A percentile compares a stretch with the other conserved stretches of the same genome.
These are phyloP conservation scores for Phytophthora syringae DNA, from an alignment of 352 stramenopile genomes.

Conservation along the genomic window DNA sequence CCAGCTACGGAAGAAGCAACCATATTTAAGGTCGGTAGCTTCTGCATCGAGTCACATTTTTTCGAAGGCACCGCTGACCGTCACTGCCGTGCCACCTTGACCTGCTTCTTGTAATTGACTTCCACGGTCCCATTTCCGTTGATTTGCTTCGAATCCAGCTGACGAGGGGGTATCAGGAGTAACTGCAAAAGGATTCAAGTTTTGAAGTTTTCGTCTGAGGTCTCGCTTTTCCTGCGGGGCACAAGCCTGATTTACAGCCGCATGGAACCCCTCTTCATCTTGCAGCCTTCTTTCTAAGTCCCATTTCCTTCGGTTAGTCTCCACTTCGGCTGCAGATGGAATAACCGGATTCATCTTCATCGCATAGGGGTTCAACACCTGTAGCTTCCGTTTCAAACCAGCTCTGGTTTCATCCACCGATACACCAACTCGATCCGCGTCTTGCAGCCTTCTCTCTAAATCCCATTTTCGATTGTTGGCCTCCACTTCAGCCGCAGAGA, in stretches of 20 bases:
- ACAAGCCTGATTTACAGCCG: neutral
- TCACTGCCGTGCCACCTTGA: neutral
- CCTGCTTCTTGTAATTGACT: constrained; percentile 29
- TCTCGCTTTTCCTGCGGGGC: neutral
- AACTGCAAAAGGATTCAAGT: constrained; percentile 20
- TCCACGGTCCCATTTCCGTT: constrained; percentile 36
- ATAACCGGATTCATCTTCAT: constrained; percentile 16
- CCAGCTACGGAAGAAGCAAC: constrained; percentile 6
- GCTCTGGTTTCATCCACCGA: neutral
- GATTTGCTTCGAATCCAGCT: constrained; percentile 19
- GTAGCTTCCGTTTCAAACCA: constrained; percentile 21
- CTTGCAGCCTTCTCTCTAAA: constrained; percentile 28
- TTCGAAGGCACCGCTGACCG: neutral
- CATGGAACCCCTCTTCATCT: constrained; percentile 7
- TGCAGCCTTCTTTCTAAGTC: constrained; percentile 26
- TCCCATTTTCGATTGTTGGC: constrained; percentile 33
- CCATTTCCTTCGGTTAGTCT: constrained; percentile 33
- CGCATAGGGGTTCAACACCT: constrained; percentile 21
- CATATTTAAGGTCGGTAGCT: constrained; percentile 12
- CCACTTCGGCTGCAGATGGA: constrained; percentile 23
- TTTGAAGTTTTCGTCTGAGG: constrained; percentile 19
- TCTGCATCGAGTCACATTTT: constrained; percentile 5
- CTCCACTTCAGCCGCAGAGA: constrained; percentile 26
- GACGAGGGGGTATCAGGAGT: constrained; percentile 10
- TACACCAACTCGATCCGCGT: constrained; percentile 1